Percentiles rank a stretch among this genome's conserved stretches.
Conservation (phyloP, 2,329 filamentous ascomycete species). For the Fusarium sp. region DNA sequence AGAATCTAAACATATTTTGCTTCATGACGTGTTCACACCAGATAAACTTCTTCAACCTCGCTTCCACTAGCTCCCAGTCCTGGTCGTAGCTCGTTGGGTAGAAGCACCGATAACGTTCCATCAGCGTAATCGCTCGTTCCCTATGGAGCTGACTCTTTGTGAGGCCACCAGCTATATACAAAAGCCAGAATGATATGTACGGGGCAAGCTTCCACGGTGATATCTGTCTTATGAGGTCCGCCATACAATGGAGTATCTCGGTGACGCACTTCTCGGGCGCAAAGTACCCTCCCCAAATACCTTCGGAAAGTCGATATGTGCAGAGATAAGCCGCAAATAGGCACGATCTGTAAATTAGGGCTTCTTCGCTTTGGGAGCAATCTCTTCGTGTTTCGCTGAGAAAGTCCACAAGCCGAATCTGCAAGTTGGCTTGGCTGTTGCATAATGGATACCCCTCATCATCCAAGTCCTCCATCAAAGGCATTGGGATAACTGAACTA, state of each 20-base stretch:
- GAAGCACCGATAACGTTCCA: not conserved
- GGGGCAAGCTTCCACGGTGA: slow-evolving; percentile 1
- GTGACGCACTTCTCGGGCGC: not conserved
- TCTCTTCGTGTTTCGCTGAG: not conserved
- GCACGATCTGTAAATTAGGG: not conserved
- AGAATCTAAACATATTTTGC: accelerated
- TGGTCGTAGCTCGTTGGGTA: not conserved
- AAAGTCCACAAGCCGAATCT: slow-evolving; percentile 1
- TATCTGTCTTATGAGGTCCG: not conserved
- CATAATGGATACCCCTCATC: not conserved
- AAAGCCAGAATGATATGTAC: not conserved
- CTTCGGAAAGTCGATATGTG: slow-evolving; percentile 4
- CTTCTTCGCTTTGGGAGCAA: not conserved
- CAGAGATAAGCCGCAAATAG: slow-evolving; percentile 12
- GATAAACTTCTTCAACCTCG: not conserved
- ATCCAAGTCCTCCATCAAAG: slow-evolving; percentile 2
- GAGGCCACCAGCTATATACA: not conserved
- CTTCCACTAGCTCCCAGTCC: not conserved
- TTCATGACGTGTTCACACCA: not conserved
- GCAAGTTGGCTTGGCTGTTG: slow-evolving; percentile 4
- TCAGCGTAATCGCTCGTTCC: not conserved
- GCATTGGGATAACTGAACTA: accelerated
- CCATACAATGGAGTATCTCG: not conserved
- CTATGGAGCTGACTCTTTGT: not conserved
- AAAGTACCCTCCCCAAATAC: not conserved